Base-by-base conservation (phyloP, 208 protist genomes). In the Trypanosoma boissoni region DNA sequence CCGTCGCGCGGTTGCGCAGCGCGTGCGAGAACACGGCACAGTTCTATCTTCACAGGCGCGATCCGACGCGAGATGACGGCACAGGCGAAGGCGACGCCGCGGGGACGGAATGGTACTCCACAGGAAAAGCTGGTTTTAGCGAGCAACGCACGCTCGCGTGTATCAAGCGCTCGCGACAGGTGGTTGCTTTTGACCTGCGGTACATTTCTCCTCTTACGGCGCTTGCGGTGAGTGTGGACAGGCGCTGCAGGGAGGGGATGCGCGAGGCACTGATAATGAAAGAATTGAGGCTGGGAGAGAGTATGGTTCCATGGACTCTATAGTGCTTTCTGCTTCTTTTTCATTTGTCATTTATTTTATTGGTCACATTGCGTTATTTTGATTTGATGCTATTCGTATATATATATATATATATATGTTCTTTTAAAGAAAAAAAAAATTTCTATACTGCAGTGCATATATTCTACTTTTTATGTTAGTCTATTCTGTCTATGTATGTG, bases 151-250 rank as follows among this genome's bases (percentile, higher is more conserved):
- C 68, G 3, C 61, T 65, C 21, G 69, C 72, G 42, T 43, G 41
- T 29, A 74, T 78, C 49, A 61, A 55, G 16, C 71, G 72, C 39
- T 60, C 62, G 6, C 56, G 58, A 16, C 61, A 74, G n/a, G 61
- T 64, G 14, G 72, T 44, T 26, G 46, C 55, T 3, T 83, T 83
- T 63, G 76, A 83, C 58, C 34, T 76, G 16, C 59, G 64, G 31
- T 56, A 68, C 64, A 56, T 83, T 36, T 83, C 76, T 4, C 76
- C 76, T 2, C 53, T 83, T 39, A 71, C 73, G 18, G 71, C 76
- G 14, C 46, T 83, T 12, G 63, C 36, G 21, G 59, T 58, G 39
- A 78, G 76, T 69, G 60, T 78, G 52, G 36, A 66, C 39, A 57
- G 58, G 20, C n/a, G 36, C 26, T 5, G 2, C 5, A 28, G 16